These are phyloP conservation scores for Closterium sp. DNA, from an alignment of 139 green algal species.

Conservation along the genomic window DNA sequence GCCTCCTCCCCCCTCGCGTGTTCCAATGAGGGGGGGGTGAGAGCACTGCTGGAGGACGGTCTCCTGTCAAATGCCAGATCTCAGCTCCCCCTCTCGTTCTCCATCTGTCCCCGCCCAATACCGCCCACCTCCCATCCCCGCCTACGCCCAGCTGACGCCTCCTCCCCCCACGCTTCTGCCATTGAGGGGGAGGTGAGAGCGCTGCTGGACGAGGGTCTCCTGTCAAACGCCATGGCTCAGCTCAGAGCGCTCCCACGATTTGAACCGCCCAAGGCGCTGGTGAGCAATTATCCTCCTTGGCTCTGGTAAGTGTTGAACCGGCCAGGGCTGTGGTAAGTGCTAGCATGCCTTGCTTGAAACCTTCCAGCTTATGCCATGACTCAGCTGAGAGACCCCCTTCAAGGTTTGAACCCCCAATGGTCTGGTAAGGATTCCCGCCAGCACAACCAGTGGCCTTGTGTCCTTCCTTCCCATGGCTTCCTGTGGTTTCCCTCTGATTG, in stretches of 20 bases:
- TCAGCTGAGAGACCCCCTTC: no score
- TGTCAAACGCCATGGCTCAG: background rate
- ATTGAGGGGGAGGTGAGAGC: no score
- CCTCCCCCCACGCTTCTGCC: background rate
- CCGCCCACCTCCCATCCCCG: no score
- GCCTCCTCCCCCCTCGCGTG: no score
- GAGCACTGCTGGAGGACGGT: no score
- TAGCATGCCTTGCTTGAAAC: background rate
- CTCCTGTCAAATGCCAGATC: no score
- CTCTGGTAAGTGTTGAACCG: background rate
- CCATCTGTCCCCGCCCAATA: no score
- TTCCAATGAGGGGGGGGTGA: no score
- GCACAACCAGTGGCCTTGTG: no score
- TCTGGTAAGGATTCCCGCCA: no score
- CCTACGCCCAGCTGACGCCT: background rate
- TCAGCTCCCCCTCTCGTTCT: no score
- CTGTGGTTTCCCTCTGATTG: background rate
- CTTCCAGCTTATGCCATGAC: no score
- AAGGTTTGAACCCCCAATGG: background rate
- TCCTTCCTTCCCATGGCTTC: background rate
- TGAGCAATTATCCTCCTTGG: background rate
- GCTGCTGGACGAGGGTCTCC: background rate
- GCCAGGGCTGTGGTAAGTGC: background rate
- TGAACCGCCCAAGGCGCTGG: background rate
- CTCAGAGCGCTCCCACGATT: background rate